These are phyloP conservation scores for Aciculosporium take DNA, from an alignment of 2,329 filamentous ascomycete species.

Conservation along the genomic window DNA sequence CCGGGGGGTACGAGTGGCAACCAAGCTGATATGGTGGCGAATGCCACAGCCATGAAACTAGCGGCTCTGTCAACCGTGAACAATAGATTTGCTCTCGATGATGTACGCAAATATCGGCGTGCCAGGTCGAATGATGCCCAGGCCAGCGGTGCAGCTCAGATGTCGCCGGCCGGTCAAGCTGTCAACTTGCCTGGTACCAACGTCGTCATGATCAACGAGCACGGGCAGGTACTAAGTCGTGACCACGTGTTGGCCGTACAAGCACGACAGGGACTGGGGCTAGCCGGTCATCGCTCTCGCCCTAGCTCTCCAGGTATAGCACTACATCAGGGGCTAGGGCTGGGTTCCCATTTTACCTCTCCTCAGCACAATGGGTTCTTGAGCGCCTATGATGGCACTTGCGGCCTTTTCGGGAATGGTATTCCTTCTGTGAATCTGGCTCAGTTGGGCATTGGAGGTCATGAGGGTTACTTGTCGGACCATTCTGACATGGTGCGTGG, in stretches of 20 bases:
- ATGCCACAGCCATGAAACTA: conserved; percentile 97
- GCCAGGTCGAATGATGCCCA: conserved; percentile 77
- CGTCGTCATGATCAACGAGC: conserved; percentile 88
- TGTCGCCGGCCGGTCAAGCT: conserved; percentile 52
- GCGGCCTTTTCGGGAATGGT: conserved; percentile 55
- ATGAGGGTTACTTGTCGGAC: conserved; percentile 84
- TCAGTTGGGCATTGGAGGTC: conserved; percentile 53
- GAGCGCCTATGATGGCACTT: conserved; percentile 66
- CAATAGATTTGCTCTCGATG: conserved; percentile 91
- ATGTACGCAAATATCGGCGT: conserved; percentile 90
- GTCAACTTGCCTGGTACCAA: conserved; percentile 55
- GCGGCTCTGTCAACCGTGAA: conserved; percentile 95
- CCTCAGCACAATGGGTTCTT: conserved; percentile 93
- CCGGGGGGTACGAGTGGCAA: conserved; percentile 36
- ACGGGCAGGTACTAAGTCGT: conserved; percentile 71
- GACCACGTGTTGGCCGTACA: conserved; percentile 78
- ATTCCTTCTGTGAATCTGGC: conserved; percentile 58
- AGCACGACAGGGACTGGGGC: conserved; percentile 46
- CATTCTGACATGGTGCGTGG: conserved; percentile 85
- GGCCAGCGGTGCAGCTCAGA: conserved; percentile 42
- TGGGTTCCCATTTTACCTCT: conserved; percentile 60
- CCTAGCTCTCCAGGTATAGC: conserved; percentile 81
- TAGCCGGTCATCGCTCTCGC: conserved; percentile 62
- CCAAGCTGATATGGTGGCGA: conserved; percentile 96
- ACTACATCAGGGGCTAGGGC: conserved; percentile 53